Evolutionary conservation across 2,329 filamentous ascomycete genomes (phyloP).

Genomic region (Cladosporium austrohemisphaericum): DNA sequence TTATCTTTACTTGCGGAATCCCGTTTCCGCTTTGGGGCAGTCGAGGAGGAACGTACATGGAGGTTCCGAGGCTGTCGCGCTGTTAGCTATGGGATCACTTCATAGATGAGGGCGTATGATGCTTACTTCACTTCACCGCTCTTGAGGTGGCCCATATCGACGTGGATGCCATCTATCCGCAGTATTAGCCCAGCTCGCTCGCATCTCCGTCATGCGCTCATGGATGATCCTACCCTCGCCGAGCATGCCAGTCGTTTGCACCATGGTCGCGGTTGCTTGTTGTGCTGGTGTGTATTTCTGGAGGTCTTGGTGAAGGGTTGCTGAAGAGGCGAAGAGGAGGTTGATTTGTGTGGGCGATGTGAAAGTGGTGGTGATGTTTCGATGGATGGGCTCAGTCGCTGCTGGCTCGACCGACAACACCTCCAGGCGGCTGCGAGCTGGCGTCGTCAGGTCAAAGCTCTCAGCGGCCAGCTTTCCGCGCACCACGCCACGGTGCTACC

Average conservation of each 20-base stretch:
- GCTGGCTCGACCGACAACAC: background rate
- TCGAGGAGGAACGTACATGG: slow-evolving; percentile 63
- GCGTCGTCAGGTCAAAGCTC: too few species aligned
- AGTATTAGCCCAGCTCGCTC: background rate
- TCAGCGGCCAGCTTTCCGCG: too few species aligned
- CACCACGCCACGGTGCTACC: too few species aligned
- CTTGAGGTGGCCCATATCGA: slow-evolving; percentile 98
- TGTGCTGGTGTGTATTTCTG: background rate
- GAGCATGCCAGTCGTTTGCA: slow-evolving; percentile 38
- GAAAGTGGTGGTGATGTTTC: slow-evolving; percentile 7
- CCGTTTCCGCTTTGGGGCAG: too few species aligned
- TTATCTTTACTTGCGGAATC: too few species aligned
- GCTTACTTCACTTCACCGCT: slow-evolving; percentile 97
- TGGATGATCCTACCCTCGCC: slow-evolving; percentile 34
- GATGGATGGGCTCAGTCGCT: slow-evolving; percentile 5
- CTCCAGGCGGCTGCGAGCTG: background rate
- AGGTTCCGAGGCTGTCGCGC: slow-evolving; percentile 76
- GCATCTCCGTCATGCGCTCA: slow-evolving; percentile 20
- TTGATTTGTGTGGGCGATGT: background rate
- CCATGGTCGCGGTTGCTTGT: slow-evolving; percentile 26
- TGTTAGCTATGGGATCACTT: slow-evolving; percentile 23
- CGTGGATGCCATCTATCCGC: slow-evolving; percentile 86
- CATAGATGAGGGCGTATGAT: background rate
- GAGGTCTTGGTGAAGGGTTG: background rate
- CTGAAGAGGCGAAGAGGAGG: background rate